phyloP scores from a whole-genome alignment of 345 rosid genomes.

The Eucalyptus cloeziana region DNA sequence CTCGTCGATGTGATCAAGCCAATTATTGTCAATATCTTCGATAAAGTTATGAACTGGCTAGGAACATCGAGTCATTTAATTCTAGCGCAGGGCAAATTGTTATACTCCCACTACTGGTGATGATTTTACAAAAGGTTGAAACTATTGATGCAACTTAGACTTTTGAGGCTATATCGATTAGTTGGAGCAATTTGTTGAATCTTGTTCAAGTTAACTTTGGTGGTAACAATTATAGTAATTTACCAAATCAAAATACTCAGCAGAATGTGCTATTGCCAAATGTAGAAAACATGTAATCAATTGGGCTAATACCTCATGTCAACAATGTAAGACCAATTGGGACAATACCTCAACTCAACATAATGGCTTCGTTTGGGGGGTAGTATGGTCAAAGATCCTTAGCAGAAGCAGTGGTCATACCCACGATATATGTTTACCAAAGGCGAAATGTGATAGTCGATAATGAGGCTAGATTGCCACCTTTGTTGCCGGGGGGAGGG shows the following conservation, averaged over 20 bases:
- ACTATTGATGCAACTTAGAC: neutral
- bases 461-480: neutral
- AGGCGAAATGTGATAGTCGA: neutral
- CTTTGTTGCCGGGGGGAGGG: rapidly evolving
- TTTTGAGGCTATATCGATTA: rapidly evolving
- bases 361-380: neutral
- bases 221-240: neutral
- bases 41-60: neutral
- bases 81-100: neutral
- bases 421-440: neutral
- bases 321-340: neutral
- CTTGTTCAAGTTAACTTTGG: neutral
- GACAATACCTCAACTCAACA: too few relatives aligned
- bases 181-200: neutral
- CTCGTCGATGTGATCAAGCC: neutral
- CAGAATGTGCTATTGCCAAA: neutral
- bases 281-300: neutral
- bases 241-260: neutral
- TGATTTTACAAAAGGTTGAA: neutral
- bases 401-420: too few relatives aligned
- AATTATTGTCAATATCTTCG: neutral
- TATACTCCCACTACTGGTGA: neutral
- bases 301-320: neutral
- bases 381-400: neutral
- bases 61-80: neutral